phyloP scores from a whole-genome alignment of 768 basidiomycete genomes.

The Tylopilus sp. region DNA sequence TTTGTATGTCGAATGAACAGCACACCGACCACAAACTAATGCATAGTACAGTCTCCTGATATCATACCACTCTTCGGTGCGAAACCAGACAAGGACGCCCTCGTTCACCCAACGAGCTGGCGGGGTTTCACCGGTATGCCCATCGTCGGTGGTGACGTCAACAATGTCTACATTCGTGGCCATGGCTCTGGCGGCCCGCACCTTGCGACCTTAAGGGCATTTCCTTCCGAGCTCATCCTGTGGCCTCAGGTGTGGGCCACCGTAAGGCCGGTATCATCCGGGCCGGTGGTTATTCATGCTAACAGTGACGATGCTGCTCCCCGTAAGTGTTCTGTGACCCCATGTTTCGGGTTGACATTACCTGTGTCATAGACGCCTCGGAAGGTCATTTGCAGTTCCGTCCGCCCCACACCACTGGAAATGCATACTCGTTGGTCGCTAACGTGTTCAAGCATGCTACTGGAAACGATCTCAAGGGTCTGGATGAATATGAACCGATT shows the following conservation, averaged over 20 bases:
- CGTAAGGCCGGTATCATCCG: background rate
- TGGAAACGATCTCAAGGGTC: background rate
- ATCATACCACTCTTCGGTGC: constrained; percentile 3
- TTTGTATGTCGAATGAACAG: background rate
- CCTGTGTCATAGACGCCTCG: background rate
- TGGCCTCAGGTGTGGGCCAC: constrained; percentile 3
- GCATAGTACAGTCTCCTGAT: background rate
- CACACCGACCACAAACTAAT: background rate
- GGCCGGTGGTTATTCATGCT: background rate
- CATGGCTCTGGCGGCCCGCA: background rate
- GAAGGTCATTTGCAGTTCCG: constrained; percentile 2
- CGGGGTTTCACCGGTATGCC: constrained; percentile 6
- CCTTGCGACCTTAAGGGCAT: background rate
- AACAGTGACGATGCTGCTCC: background rate
- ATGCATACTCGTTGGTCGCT: constrained; percentile 7
- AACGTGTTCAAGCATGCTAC: background rate
- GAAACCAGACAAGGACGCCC: background rate
- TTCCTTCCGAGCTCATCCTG: constrained; percentile 5
- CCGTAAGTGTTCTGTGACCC: constrained; percentile 6
- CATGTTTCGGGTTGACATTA: too few species aligned
- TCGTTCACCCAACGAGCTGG: background rate
- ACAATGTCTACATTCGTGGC: constrained; percentile 5
- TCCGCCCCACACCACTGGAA: constrained; percentile 4
- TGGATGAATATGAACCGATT: background rate
- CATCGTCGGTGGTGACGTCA: constrained; percentile 3